Evolutionary conservation across 1,284 basidiomycete genomes (phyloP).

Genomic region (Rhodotorula sp.): DNA sequence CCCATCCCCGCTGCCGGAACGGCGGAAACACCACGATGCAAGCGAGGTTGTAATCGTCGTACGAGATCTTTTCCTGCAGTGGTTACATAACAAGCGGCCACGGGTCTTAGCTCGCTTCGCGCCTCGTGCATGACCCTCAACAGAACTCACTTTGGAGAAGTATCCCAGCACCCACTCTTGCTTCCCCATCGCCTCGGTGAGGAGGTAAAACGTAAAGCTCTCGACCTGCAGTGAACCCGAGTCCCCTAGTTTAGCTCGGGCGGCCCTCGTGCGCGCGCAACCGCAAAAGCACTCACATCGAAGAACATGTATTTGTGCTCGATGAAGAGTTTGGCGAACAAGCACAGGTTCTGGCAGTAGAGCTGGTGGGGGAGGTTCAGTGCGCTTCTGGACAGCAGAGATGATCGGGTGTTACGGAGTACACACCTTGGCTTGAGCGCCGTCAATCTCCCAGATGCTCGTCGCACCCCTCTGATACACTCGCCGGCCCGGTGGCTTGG

Average conservation of each 20-base stretch:
- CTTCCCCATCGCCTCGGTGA: conserved; percentile 79
- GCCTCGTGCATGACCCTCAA: background rate
- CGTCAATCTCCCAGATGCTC: conserved; percentile 94
- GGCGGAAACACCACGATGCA: conserved; percentile 95
- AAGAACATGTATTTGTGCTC: conserved; percentile 98
- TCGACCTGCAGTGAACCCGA: conserved; percentile 20
- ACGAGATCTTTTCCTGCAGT: conserved; percentile 85
- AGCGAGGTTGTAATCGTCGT: conserved; percentile 95
- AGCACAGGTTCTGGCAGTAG: conserved; percentile 90
- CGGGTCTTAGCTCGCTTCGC: background rate
- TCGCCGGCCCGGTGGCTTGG: conserved; percentile 79
- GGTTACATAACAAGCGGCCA: no score
- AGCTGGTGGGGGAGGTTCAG: conserved; percentile 57
- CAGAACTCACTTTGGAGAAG: conserved; percentile 76
- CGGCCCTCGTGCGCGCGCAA: background rate
- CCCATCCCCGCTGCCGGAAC: conserved; percentile 84
- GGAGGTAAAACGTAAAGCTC: conserved; percentile 77
- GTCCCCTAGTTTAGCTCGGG: background rate
- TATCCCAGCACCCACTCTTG: conserved; percentile 84
- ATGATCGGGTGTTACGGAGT: background rate
- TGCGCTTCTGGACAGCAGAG: background rate
- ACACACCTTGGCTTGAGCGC: conserved; percentile 72
- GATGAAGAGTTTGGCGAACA: conserved; percentile 98
- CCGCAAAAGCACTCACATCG: conserved; percentile 55
- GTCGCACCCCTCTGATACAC: conserved; percentile 89